Evolutionary conservation across 1,139 yeast species (phyloP), one percentile per base, ranked within the genome.

Genomic region (Pichia sp.): DNA sequence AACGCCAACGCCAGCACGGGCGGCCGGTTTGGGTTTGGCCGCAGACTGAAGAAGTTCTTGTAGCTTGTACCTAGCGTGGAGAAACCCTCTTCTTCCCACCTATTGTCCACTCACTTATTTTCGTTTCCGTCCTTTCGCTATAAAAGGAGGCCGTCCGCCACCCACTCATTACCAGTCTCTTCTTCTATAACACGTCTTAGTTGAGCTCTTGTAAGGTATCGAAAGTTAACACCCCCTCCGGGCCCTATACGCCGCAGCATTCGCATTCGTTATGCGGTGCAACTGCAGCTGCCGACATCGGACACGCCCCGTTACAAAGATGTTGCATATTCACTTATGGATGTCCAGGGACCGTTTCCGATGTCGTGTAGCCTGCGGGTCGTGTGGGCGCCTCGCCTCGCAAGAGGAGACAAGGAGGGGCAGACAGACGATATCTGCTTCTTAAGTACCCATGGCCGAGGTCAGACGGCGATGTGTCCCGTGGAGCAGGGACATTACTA

Each of bases 401-500:
- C n/a, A n/a, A n/a, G n/a, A n/a, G n/a, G n/a, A n/a, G n/a, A 22
- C 41, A 40, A 18, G 17, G 36, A 14, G 14, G 33, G 30, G 36
- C 18, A 33, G 36, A 33, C 22, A 6, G 22, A 29, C 17, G n/a
- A 27, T 13, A 35, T 30, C 37, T 27, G 20, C 20, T 39, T 34
- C 34, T 30, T 28, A 29, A 24, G 40, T 37, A 30, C 35, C 27
- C 30, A 69, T 62, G 63, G 67, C 60, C 53, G 29, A 53, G 52
- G 48, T 37, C 57, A 13, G 52, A 69, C 69, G 56, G 53, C 55
- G 48, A 56, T 50, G 72, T 64, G 58, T 73, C 78, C 78, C 78
- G 78, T 73, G 67, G 67, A 59, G 62, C 64, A 77, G 66, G 67
- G 39, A 73, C 73, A 72, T 32, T 20, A n/a, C n/a, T n/a, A n/a